Conservation (phyloP, 2,329 filamentous ascomycete species). For the Didymellaceae sp. region DNA sequence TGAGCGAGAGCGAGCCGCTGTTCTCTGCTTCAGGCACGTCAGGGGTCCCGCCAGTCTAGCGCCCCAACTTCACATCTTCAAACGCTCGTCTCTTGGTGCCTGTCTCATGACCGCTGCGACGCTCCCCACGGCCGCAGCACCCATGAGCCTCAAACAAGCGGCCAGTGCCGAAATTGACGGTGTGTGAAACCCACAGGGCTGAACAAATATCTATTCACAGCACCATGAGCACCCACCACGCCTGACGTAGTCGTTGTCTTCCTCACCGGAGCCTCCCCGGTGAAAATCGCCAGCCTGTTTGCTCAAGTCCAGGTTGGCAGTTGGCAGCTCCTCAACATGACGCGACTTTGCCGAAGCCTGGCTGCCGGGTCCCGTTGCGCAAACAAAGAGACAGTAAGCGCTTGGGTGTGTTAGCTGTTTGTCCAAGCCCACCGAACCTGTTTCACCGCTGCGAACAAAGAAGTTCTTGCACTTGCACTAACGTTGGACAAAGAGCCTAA, state of each 20-base stretch:
- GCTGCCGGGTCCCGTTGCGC: not conserved
- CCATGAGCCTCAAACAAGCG: conserved; percentile 9
- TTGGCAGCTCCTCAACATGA: not conserved
- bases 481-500: conserved; percentile 4
- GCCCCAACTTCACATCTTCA: conserved; percentile 7
- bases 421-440: not conserved
- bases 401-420: not conserved
- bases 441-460: conserved; percentile 4
- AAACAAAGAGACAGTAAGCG: not conserved
- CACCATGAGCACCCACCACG: conserved; percentile 6
- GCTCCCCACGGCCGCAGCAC: conserved; percentile 4
- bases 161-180: conserved; percentile 10
- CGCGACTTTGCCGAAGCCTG: not conserved
- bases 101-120: conserved; percentile 16
- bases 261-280: conserved; percentile 3
- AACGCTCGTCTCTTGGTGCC: conserved; percentile 8
- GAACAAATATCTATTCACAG: not conserved
- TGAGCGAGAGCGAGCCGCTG: too few relatives aligned
- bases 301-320: not conserved
- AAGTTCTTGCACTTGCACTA: conserved; percentile 7
- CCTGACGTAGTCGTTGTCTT: conserved; percentile 2
- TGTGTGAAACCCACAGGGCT: conserved; percentile 1
- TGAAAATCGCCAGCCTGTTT: not conserved
- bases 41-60: conserved; percentile 10
- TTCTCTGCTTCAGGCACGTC: conserved; percentile 7